Evolutionary conservation across 192 early-diverging fungal genomes (phyloP).

Genomic region (Umbelopsis vinacea): DNA sequence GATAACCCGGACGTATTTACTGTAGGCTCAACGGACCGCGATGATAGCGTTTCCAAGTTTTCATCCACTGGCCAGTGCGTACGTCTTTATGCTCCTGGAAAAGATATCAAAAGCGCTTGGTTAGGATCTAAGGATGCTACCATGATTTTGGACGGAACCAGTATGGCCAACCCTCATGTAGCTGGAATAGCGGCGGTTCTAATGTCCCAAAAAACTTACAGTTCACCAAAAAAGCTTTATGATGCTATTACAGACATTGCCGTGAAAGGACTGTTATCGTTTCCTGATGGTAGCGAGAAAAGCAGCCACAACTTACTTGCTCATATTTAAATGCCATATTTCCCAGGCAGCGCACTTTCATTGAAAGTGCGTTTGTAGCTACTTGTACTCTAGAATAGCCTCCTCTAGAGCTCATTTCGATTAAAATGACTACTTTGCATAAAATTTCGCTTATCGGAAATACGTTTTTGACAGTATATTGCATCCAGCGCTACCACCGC

Average conservation of each 20-base stretch:
- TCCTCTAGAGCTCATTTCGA: no score
- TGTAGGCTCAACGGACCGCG: constrained; percentile 41
- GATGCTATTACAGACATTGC: constrained; percentile 22
- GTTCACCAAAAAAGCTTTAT: constrained; percentile 38
- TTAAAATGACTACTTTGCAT: no score
- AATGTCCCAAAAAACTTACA: constrained; percentile 33
- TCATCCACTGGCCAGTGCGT: constrained; percentile 56
- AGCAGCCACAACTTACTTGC: not conserved
- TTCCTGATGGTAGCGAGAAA: not conserved
- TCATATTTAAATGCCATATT: no score
- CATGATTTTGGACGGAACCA: constrained; percentile 23
- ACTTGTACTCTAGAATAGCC: no score
- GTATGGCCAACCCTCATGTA: constrained; percentile 55
- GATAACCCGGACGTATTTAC: constrained; percentile 37
- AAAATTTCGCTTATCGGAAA: no score
- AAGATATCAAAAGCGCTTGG: constrained; percentile 46
- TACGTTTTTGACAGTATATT: no score
- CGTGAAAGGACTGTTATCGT: constrained; percentile 20
- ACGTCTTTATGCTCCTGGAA: constrained; percentile 60
- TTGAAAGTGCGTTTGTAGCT: no score
- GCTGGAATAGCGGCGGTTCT: constrained; percentile 46
- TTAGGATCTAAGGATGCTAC: constrained; percentile 5
- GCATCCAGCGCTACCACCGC: no score
- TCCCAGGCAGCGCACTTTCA: no score
- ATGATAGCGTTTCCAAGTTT: constrained; percentile 46